Conservation (phyloP, 75 land plant genomes). For the Picea sitchensis region DNA sequence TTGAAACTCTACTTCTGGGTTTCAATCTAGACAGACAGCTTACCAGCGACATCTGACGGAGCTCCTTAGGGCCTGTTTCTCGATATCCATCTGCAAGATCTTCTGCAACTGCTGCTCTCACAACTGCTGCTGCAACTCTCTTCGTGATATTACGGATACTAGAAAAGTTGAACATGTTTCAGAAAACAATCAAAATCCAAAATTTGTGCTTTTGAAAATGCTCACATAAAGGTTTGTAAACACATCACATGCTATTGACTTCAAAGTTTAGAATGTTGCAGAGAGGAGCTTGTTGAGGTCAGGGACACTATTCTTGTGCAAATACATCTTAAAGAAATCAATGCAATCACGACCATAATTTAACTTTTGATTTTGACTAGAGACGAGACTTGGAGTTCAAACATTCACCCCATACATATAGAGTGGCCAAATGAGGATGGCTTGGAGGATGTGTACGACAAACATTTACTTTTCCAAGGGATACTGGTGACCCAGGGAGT, state of each 20-base stretch:
- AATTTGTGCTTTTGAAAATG: neutral
- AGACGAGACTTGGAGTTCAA: no score
- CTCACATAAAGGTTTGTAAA: neutral
- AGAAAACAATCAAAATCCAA: neutral
- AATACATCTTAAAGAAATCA: neutral
- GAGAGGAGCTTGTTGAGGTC: no score
- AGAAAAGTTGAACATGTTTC: constrained; percentile 5
- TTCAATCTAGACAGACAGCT: neutral
- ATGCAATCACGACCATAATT: neutral
- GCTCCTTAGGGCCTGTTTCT: constrained; percentile 61
- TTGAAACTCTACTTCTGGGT: neutral
- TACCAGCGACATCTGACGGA: constrained; percentile 74
- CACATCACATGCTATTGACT: no score
- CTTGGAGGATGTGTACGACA: no score
- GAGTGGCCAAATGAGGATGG: no score
- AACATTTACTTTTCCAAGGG: no score
- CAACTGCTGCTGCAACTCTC: constrained; percentile 79
- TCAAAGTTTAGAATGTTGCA: no score
- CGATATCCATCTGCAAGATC: constrained; percentile 87
- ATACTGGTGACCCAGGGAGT: no score
- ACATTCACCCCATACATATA: no score
- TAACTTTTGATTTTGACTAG: no score
- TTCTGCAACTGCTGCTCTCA: constrained; percentile 76
- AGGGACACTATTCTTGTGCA: neutral
- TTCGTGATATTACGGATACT: constrained; percentile 88